Evolutionary conservation across 2,329 filamentous ascomycete genomes (phyloP), one percentile per base, ranked within the genome.

Genomic region (Paraconiothyrium sp.): DNA sequence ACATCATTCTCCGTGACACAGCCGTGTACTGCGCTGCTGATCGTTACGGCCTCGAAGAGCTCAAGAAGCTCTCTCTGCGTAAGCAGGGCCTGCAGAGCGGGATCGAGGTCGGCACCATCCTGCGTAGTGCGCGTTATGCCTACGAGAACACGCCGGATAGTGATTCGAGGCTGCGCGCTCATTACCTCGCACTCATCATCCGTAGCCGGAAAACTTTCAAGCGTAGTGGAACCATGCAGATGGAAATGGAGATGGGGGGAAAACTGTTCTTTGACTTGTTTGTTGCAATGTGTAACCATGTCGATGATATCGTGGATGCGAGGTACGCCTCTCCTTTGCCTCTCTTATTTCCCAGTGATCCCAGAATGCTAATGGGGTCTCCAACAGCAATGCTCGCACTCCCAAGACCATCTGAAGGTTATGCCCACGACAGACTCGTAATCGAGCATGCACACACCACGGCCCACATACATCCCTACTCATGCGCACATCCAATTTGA

Each of bases 201-300:
- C 91, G 94, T 84, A 94, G 92, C 86, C 92, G 94, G 81, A 93
- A 93, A 85, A 97, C 93, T 76, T 97, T 98, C 82, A 97, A 97
- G 90, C 90, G 92, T 83, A 97, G 93, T 84, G 94, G 94, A 82
- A 97, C 94, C 81, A 97, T 97, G 93, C 94, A 97, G 87, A 90
- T 92, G 84, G 94, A 97, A 85, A 97, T 98, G 94, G 92, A 97
- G 85, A 89, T 89, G 81, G 93, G 94, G 80, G 93, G 86, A 83
- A 94, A 94, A 86, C 86, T 97, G 83, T 97, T 95, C 87, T 98
- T 98, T 84, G 94, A 97, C 86, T 85, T 98, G 81, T 98, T 97
- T 81, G 94, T 97, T 78, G 94, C 94, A 75, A 92, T 97, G 90
- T 97, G 93, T 86, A 97, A 97, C 84, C 94, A 97, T 84, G 91